Base-by-base conservation (phyloP, 2,329 filamentous ascomycete genomes). In the Stenocarpella maydis region DNA sequence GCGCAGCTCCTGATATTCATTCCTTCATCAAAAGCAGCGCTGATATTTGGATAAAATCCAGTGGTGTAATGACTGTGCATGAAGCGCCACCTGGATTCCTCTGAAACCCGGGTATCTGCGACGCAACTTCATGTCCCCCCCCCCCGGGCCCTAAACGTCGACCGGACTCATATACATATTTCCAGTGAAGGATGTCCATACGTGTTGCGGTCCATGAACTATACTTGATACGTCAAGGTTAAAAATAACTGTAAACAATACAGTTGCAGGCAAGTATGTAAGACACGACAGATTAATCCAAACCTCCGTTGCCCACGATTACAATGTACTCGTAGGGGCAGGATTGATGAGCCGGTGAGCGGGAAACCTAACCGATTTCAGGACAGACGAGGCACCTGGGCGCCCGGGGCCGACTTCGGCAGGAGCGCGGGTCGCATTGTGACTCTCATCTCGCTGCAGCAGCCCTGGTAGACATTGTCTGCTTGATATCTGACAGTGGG, bases 381-480 rank as follows among this genome's bases (percentile, higher is more conserved):
- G 4, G 34, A 31, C 15, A 8, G 15, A 10, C 17, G 1, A 21
- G 15, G 41, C 4, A 21, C 8, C 24, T 45, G 39, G 4, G 15
- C 19, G 39, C 39, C n/a, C 19, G 37, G n/a, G n/a, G 31, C 31
- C 9, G 4, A 39, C 55, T 21, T 34, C 9, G 3, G 9, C n/a
- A 24, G 12, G 34, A 3, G 19, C 17, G 37, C 24, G 4, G 24
- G 4, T 31, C n/a, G 9, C 5, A n/a, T 24, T n/a, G 15, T 12
- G 1, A 4, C 34, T 1, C 31, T 47, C 47, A 67, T 49, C 65
- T 58, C 6, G 52, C 49, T 7, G 50, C 28, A 4, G 65, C 28
- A 12, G 58, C 37, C 31, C 58, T 67, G 43, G 61, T 65, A 53
- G n/a, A 84, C 76, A 71, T 37, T 17, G 69, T 71, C 49, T 21